Evolutionary conservation across 2,329 filamentous ascomycete genomes (phyloP), one percentile per base, ranked within the genome.

Genomic region (Leptographium wingfieldii): DNA sequence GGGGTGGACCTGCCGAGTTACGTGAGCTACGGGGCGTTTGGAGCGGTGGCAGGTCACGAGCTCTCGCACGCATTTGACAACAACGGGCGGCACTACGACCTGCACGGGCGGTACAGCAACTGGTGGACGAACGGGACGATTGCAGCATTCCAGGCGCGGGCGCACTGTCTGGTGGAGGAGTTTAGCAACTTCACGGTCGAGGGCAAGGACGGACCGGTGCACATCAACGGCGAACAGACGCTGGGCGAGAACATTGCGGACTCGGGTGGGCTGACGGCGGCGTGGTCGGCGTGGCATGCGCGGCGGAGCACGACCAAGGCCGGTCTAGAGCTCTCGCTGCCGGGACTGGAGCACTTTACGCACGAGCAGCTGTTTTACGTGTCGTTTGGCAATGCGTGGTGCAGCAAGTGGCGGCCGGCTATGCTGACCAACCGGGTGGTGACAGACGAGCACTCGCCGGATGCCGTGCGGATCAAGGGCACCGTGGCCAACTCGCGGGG

Each of bases 181-280:
- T 88, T 86, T 68, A 71, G 72, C 60, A 78, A 84, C 40, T 86
- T 80, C 67, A 81, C 79, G 0, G 76, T 87, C 14, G 73, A 75
- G 0, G 81, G 79, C 0, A 75, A 80, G 12, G 76, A 84, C 46
- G 80, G 75, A 1, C 78, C 77, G 4, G 72, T 86, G 0, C 79
- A 84, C 62, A 79, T 88, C 59, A 83, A 86, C 61, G 86, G 85
- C 11, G 73, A 73, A 29, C 73, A 83, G 16, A 88, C 85, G 0
- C 72, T 88, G 2, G 82, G 81, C 25, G 86, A 89, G 72, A 88
- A 88, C 67, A 85, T 89, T 66, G 85, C 85, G 1, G 86, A 89
- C 68, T 82, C 85, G 0, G 85, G 85, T 19, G 86, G 86, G 16
- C 68, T 89, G 0, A 76, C 78, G 9, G 81, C 84, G 0, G 76